Evolutionary conservation across 768 basidiomycete genomes (phyloP), one percentile per base, ranked within the genome.

Genomic region (Daedaleopsis nitida): DNA sequence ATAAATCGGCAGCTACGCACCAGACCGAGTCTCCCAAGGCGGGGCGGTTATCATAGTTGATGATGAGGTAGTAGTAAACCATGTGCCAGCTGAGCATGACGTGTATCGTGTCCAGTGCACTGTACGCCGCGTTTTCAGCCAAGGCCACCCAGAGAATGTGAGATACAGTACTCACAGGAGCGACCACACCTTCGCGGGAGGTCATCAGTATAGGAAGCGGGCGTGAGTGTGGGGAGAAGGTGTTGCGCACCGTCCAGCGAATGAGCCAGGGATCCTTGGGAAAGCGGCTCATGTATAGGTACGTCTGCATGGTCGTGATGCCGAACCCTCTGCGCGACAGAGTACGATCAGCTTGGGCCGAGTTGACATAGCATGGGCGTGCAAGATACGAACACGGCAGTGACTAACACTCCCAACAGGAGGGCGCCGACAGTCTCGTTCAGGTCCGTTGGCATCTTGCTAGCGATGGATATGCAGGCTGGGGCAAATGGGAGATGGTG

Each of bases 1-100:
- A n/a, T n/a, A n/a, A n/a, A n/a, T n/a, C n/a, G n/a, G n/a, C n/a
- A n/a, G 23, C 1, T 10, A 23, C 58, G 23, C 12, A 64, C 63
- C 63, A 65, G 13, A 65, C 59, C 8, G 63, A 52, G 2, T 60
- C 52, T 1, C 39, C 39, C 32, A 65, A 43, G 3, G 56, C 63
- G 9, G 32, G n/a, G 2, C 37, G 50, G 45, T 58, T 56, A 42
- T 65, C 39, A 52, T 54, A 65, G 35, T 65, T 65, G 42, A 52
- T 11, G 37, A 65, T 55, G 19, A 65, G 45, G 44, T 65, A 65
- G 51, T 65, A 60, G 59, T 65, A 65, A 16, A 58, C 57, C 59
- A 60, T 60, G 48, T 65, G 63, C 52, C 58, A 56, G 44, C 35
- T 65, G 37, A 60, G 55, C 16, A 44, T 44, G 13, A 65, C 53